Evolutionary conservation across 208 protist genomes (phyloP).

Genomic region (Trypanosoma cruzi): DNA sequence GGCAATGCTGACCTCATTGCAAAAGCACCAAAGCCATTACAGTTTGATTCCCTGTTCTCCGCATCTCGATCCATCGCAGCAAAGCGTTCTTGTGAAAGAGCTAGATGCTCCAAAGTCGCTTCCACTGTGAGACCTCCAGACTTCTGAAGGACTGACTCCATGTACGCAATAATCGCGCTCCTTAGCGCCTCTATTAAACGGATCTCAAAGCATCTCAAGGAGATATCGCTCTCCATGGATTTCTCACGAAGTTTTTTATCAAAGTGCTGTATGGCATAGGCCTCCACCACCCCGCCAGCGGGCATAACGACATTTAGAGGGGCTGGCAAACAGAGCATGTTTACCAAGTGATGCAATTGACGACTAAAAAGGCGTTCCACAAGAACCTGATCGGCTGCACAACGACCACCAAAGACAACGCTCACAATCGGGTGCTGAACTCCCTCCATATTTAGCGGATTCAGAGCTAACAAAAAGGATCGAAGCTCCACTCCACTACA

Average conservation of each 20-base stretch:
- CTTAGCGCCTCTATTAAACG: conserved; percentile 15
- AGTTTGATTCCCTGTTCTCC: not conserved
- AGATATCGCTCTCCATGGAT: not conserved
- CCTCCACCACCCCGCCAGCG: conserved; percentile 20
- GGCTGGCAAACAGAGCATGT: conserved; percentile 23
- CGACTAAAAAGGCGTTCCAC: conserved; percentile 22
- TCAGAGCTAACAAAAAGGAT: conserved; percentile 18
- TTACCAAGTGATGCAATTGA: conserved; percentile 31
- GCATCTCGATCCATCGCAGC: not conserved
- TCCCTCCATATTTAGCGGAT: not conserved
- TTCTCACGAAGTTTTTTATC: conserved; percentile 15
- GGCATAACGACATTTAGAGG: conserved; percentile 23
- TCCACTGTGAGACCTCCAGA: conserved; percentile 22
- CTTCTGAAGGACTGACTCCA: conserved; percentile 18
- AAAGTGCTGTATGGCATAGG: conserved; percentile 22
- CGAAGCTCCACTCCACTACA: not conserved
- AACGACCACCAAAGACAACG: conserved; percentile 32
- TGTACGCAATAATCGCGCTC: conserved; percentile 22
- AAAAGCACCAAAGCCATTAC: not conserved
- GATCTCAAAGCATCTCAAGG: conserved; percentile 8
- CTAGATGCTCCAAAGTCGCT: conserved; percentile 16
- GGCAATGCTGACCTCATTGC: not conserved
- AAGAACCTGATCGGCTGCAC: conserved; percentile 1
- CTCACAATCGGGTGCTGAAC: conserved; percentile 8
- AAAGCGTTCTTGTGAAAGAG: conserved; percentile 16